Evolutionary conservation across 129 eudicot genomes (phyloP), one percentile per base, ranked within the genome.

Genomic region (Flaveria brownii): DNA sequence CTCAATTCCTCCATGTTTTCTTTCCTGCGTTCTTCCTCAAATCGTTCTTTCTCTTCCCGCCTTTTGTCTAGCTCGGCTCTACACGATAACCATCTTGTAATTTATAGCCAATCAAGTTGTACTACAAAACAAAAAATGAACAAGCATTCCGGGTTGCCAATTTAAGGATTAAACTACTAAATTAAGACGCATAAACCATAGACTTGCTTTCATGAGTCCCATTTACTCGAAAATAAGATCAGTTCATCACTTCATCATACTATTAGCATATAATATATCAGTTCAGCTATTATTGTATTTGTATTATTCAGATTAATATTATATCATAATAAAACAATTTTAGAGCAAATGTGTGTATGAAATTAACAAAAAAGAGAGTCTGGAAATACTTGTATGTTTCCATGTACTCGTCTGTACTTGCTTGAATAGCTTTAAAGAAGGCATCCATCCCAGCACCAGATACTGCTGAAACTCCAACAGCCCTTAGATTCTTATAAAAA

Each of bases 401-500:
- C 93, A 94, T 89, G 86, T 89, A 94, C 72, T 94, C 97, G 12
- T 88, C 88, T 18, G 97, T 92, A 78, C 96, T 94, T 56, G 96
- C 89, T 74, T 94, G 91, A 68, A 94, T 68, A 68, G 97, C 87
- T 82, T 87, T 87, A 22, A 94, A 91, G 70, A 94, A 94, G 1
- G 85, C 87, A 70, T 87, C 93, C 89, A 94, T 94, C 51, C 98
- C 98, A 69, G 90, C 85, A 60, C 98, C 96, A 72, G 92, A 76
- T 30, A 94, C 91, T 7, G 98, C 98, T 77, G 97, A 94, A 47
- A 94, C 98, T 79, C 98, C 98, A 71, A 94, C 97, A 22, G 96
- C 78, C 45, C 85, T 81, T 18, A 94, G 82, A 60, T 91, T 89
- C 68, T 88, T 91, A 76, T 89, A 91, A 76, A 94, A 94, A 70